Evolutionary conservation across 164 flowering plant species (phyloP).

Genomic region (Hamamelis virginiana): DNA sequence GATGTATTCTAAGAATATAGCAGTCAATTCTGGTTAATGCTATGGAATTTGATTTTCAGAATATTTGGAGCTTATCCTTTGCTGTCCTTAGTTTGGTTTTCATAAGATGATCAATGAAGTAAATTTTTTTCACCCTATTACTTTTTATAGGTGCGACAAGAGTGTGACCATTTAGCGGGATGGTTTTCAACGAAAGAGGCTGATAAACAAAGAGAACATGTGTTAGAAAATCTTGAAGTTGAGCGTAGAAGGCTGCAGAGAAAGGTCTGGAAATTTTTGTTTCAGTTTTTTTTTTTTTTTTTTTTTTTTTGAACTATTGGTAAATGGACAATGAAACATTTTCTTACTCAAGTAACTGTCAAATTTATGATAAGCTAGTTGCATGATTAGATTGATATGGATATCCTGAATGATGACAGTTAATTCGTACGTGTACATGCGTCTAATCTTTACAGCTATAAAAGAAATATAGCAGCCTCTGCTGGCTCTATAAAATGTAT

Average conservation of each 20-base stretch:
- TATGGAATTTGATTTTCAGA: too few relatives aligned
- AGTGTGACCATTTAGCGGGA: slow-evolving; percentile 65
- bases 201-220: slow-evolving; percentile 24
- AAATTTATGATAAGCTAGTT: too few relatives aligned
- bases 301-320: background rate
- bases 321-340: background rate
- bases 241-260: slow-evolving; percentile 43
- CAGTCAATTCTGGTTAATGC: too few relatives aligned
- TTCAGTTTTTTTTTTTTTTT: background rate
- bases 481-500: too few relatives aligned
- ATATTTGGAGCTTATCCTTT: too few relatives aligned
- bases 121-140: background rate
- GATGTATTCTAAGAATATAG: too few relatives aligned
- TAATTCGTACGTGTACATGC: background rate
- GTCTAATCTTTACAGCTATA: too few relatives aligned
- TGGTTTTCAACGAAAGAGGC: slow-evolving; percentile 32
- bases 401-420: background rate
- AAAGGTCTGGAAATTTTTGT: slow-evolving; percentile 41
- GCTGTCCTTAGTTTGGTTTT: background rate
- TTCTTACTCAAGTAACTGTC: background rate
- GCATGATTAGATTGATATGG: background rate
- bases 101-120: background rate
- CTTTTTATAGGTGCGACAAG: slow-evolving; percentile 65
- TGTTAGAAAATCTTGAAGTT: slow-evolving; percentile 39
- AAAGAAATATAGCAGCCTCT: too few relatives aligned